phyloP scores from a whole-genome alignment of 108 stramenopile genomes.

The Cyclostephanos tholiformis region DNA sequence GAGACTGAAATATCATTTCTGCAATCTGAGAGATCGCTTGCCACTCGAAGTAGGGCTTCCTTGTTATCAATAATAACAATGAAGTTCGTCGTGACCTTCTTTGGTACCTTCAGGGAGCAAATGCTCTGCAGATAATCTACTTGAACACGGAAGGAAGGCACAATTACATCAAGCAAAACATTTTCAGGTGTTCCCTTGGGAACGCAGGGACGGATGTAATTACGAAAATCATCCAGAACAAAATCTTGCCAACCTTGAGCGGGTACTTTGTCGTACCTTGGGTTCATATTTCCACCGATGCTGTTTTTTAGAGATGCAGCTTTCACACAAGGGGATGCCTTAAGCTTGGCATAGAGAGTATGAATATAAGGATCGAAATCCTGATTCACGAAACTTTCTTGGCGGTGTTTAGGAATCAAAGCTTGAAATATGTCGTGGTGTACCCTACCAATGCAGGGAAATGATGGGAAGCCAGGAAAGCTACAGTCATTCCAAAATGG shows the following conservation, averaged over 20 bases:
- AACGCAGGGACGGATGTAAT: conserved; percentile 2
- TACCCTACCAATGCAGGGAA: conserved; percentile 50
- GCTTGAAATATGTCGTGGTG: conserved; percentile 51
- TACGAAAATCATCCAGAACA: conserved; percentile 34
- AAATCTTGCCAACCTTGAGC: conserved; percentile 47
- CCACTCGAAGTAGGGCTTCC: conserved; percentile 10
- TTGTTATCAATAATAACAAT: conserved; percentile 60
- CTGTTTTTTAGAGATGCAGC: conserved; percentile 35
- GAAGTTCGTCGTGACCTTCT: conserved; percentile 24
- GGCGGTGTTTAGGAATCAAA: conserved; percentile 51
- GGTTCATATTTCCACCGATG: conserved; percentile 37
- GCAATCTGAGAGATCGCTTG: neutral
- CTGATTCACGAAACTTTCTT: conserved; percentile 51
- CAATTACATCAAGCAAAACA: conserved; percentile 30
- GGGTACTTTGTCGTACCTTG: conserved; percentile 48
- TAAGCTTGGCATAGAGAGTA: conserved; percentile 45
- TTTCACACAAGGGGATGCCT: conserved; percentile 38
- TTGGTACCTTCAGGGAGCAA: conserved; percentile 43
- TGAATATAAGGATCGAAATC: conserved; percentile 60
- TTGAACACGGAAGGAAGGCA: conserved; percentile 9
- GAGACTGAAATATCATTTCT: neutral
- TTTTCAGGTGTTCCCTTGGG: neutral
- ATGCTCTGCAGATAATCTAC: conserved; percentile 44
- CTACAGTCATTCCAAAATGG: conserved; percentile 51
- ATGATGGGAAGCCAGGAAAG: conserved; percentile 66